Percentiles rank a stretch among this genome's conserved stretches.
Conservation (phyloP, 805 yeast genomes). For the Kockiozyma suomiensis region DNA sequence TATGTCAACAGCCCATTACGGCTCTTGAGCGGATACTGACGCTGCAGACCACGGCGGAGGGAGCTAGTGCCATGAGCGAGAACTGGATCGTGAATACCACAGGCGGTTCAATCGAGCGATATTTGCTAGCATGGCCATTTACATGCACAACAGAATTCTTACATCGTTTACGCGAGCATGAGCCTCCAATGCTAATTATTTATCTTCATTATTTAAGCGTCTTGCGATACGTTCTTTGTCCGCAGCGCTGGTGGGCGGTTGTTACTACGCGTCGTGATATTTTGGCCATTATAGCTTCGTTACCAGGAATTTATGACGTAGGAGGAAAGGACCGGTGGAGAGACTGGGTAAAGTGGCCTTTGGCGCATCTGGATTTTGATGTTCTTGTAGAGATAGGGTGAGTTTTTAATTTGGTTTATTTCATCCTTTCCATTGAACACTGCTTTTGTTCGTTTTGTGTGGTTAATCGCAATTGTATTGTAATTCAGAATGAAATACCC, state of each 20-base stretch:
- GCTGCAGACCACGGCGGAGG: constrained; percentile 1
- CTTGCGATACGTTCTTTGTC: not conserved
- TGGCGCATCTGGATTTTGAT: constrained; percentile 10
- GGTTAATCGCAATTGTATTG: too few species aligned
- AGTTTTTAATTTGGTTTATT: not conserved
- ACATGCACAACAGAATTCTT: constrained; percentile 4
- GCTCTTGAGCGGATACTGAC: constrained; percentile 15
- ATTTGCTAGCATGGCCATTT: constrained; percentile 18
- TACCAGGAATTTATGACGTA: constrained; percentile 4
- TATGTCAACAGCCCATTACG: constrained; percentile 6
- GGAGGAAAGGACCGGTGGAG: constrained; percentile 9
- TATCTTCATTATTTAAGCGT: constrained; percentile 13
- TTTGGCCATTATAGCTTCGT: constrained; percentile 2
- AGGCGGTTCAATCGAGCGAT: constrained; percentile 12
- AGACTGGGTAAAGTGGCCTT: constrained; percentile 17
- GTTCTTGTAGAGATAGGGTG: not conserved
- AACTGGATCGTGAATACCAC: constrained; percentile 4
- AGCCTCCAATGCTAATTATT: constrained; percentile 6
- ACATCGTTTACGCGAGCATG: constrained; percentile 1
- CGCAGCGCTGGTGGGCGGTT: constrained; percentile 20
- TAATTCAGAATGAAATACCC: too few species aligned
- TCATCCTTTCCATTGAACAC: not conserved
- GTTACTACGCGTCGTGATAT: constrained; percentile 11
- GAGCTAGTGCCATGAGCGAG: not conserved
- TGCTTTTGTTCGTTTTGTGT: too few species aligned